These are phyloP conservation scores for Petrea volubilis DNA, from an alignment of 257 asterid species.

Conservation along the genomic window DNA sequence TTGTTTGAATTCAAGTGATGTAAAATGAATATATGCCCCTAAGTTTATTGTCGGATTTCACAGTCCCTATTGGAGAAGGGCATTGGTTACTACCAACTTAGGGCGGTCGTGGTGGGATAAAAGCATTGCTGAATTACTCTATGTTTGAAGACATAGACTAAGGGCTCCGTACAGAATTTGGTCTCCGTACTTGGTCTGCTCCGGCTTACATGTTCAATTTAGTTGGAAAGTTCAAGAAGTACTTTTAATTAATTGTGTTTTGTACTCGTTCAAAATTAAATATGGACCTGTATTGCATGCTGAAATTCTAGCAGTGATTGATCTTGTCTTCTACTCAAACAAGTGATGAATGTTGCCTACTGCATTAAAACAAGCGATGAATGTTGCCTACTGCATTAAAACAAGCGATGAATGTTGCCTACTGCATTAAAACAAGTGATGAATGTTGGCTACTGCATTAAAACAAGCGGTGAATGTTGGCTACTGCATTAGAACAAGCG, in stretches of 20 bases:
- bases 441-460: not conserved
- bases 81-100: not conserved
- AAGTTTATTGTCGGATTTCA: not conserved
- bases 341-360: not conserved
- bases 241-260: not conserved
- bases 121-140: not conserved
- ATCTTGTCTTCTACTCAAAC: not conserved
- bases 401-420: slow-evolving; percentile 4
- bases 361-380: too few species aligned
- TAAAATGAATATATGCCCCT: slow-evolving; percentile 5
- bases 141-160: not conserved
- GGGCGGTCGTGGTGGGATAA: not conserved
- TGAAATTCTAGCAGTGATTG: not conserved
- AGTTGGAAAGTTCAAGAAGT: not conserved
- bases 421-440: too few species aligned
- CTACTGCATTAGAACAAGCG: too few species aligned
- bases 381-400: not conserved
- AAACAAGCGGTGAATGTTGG: slow-evolving; percentile 5
- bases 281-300: not conserved
- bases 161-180: not conserved
- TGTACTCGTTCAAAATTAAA: not conserved
- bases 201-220: not conserved
- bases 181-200: not conserved
- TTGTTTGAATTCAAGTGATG: not conserved
- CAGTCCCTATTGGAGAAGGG: not conserved